phyloP scores from a whole-genome alignment of 2,329 filamentous ascomycete species.

The Bipolaris gigantea region DNA sequence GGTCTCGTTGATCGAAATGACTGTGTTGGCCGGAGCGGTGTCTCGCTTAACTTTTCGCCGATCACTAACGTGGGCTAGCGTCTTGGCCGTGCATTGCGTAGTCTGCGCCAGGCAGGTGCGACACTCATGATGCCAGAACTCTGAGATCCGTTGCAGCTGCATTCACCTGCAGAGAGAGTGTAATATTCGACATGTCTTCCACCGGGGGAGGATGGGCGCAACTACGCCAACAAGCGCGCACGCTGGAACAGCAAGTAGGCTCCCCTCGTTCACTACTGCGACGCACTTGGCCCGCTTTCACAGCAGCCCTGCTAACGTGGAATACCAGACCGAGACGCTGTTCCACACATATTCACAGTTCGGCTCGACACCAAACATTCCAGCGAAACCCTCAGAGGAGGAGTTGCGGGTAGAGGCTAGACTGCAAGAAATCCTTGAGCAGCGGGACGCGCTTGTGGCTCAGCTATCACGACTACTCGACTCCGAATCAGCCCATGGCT shows the following conservation, averaged over 20 bases:
- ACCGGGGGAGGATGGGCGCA: slow-evolving; percentile 74
- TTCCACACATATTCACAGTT: slow-evolving; percentile 91
- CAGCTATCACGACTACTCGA: slow-evolving; percentile 89
- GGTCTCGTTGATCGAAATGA: slow-evolving; percentile 29
- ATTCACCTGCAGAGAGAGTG: background rate
- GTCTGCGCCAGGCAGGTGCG: slow-evolving; percentile 19
- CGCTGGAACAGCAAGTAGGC: slow-evolving; percentile 83
- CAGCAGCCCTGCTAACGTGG: slow-evolving; percentile 27
- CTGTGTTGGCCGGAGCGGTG: slow-evolving; percentile 21
- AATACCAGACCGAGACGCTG: slow-evolving; percentile 73
- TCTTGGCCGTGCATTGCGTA: slow-evolving; percentile 29
- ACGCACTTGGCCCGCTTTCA: slow-evolving; percentile 18
- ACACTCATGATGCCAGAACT: slow-evolving; percentile 28
- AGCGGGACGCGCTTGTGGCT: slow-evolving; percentile 80
- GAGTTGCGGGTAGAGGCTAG: slow-evolving; percentile 78
- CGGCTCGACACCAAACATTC: slow-evolving; percentile 75
- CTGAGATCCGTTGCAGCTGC: slow-evolving; percentile 14
- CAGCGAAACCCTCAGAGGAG: slow-evolving; percentile 81
- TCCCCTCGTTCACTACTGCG: slow-evolving; percentile 7
- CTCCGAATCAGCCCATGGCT: slow-evolving; percentile 82
- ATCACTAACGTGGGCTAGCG: slow-evolving; percentile 16
- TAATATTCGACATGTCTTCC: slow-evolving; percentile 38
- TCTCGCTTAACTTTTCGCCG: slow-evolving; percentile 23
- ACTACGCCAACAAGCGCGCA: slow-evolving; percentile 86
- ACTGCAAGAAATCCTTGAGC: slow-evolving; percentile 80